These are phyloP conservation scores for Trichosporon sp. DNA, from an alignment of 1,284 basidiomycete genomes.

Conservation along the genomic window DNA sequence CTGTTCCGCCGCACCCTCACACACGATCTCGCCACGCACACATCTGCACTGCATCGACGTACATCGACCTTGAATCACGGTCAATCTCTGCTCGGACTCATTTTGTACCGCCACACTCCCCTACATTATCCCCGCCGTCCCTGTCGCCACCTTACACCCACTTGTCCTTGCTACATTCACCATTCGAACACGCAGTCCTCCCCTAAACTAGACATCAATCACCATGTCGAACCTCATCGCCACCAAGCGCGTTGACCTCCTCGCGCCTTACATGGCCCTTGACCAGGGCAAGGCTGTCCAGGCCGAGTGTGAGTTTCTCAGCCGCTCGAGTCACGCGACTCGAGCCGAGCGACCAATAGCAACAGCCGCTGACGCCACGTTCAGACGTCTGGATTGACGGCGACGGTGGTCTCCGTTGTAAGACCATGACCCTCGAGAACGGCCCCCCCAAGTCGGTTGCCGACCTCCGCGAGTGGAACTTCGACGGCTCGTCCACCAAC, in stretches of 20 bases:
- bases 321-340: conserved; percentile 23
- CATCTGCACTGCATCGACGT: neutral
- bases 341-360: neutral
- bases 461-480: conserved; percentile 85
- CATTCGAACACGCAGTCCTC: neutral
- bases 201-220: conserved; percentile 14
- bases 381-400: conserved; percentile 94
- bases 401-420: conserved; percentile 83
- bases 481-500: conserved; percentile 95
- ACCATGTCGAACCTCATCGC: conserved; percentile 48
- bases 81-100: neutral
- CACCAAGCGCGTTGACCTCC: conserved; percentile 71
- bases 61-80: neutral
- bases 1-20: neutral
- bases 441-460: conserved; percentile 38
- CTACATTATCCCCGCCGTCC: neutral
- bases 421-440: conserved; percentile 62
- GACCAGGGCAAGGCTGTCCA: conserved; percentile 81
- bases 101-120: neutral
- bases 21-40: neutral
- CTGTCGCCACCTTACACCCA: conserved; percentile 5
- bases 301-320: conserved; percentile 71
- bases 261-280: conserved; percentile 78
- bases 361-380: conserved; percentile 7
- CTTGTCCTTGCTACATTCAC: neutral